These are phyloP conservation scores for Phytophthora pseudosyringae DNA, from an alignment of 352 stramenopile genomes.

Conservation along the genomic window DNA sequence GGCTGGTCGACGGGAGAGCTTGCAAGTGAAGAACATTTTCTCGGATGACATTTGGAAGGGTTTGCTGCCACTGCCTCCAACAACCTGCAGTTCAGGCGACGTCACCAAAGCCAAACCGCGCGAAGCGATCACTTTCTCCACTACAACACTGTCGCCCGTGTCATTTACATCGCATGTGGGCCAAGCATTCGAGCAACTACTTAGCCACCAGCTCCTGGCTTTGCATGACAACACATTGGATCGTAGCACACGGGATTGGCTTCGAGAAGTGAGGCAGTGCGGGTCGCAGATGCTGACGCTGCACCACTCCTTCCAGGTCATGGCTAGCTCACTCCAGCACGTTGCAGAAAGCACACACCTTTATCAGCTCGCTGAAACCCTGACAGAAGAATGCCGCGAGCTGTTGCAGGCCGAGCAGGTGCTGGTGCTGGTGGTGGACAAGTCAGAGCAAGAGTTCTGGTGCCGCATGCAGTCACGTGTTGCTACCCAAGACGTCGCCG, in stretches of 20 bases:
- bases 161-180: constrained; percentile 63
- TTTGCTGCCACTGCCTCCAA: constrained; percentile 38
- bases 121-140: neutral
- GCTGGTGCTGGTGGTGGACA: constrained; percentile 74
- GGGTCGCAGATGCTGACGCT: constrained; percentile 62
- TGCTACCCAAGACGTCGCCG: constrained; percentile 2
- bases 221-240: constrained; percentile 63
- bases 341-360: constrained; percentile 60
- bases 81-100: neutral
- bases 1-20: constrained; percentile 20
- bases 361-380: constrained; percentile 63
- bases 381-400: constrained; percentile 53
- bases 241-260: constrained; percentile 64
- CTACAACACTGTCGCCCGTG: constrained; percentile 4
- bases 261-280: constrained; percentile 58
- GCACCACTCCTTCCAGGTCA: constrained; percentile 65
- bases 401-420: constrained; percentile 67
- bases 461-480: constrained; percentile 52
- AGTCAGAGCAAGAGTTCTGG: constrained; percentile 81
- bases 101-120: constrained; percentile 2
- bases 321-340: constrained; percentile 59
- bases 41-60: constrained; percentile 66
- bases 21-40: constrained; percentile 43
- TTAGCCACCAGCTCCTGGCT: constrained; percentile 55
- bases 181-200: constrained; percentile 62